Evolutionary conservation across 2,329 filamentous ascomycete genomes (phyloP).

Genomic region (Podosphaera fusca): DNA sequence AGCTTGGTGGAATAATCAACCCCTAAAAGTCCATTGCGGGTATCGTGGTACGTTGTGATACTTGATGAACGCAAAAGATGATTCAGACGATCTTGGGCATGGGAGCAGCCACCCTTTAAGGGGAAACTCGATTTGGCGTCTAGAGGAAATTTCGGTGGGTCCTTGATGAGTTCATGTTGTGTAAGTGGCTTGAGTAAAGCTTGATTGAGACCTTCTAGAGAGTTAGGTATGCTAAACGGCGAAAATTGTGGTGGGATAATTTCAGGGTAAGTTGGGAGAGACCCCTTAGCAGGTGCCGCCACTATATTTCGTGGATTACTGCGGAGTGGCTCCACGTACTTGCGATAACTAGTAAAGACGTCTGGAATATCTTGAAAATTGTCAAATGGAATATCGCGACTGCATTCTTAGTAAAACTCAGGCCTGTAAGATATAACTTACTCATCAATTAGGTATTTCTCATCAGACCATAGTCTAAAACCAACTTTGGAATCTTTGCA

Average conservation of each 20-base stretch:
- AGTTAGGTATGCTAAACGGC: slow-evolving; percentile 40
- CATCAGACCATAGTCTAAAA: slow-evolving; percentile 46
- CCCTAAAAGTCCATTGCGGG: slow-evolving; percentile 48
- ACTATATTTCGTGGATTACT: slow-evolving; percentile 35
- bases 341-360: slow-evolving; percentile 53
- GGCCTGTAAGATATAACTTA: slow-evolving; percentile 22
- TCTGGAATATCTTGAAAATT: slow-evolving; percentile 40
- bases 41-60: slow-evolving; percentile 33
- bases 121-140: slow-evolving; percentile 36
- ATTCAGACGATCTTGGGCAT: slow-evolving; percentile 32
- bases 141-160: slow-evolving; percentile 29
- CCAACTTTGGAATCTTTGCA: slow-evolving; percentile 30
- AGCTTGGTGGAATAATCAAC: slow-evolving; percentile 53
- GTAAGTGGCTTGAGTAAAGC: slow-evolving; percentile 35
- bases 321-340: slow-evolving; percentile 47
- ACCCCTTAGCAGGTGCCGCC: slow-evolving; percentile 24
- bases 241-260: slow-evolving; percentile 30
- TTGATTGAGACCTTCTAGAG: slow-evolving; percentile 27
- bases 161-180: slow-evolving; percentile 22
- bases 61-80: slow-evolving; percentile 26
- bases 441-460: slow-evolving; percentile 65
- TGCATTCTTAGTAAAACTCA: slow-evolving; percentile 15
- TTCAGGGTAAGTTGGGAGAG: slow-evolving; percentile 34
- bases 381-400: slow-evolving; percentile 39
- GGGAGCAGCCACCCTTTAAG: slow-evolving; percentile 42